A percentile compares a stretch with the other conserved stretches of the same genome.
Evolutionary conservation across 805 yeast genomes (phyloP).

Genomic region (Ogataea zsoltii): DNA sequence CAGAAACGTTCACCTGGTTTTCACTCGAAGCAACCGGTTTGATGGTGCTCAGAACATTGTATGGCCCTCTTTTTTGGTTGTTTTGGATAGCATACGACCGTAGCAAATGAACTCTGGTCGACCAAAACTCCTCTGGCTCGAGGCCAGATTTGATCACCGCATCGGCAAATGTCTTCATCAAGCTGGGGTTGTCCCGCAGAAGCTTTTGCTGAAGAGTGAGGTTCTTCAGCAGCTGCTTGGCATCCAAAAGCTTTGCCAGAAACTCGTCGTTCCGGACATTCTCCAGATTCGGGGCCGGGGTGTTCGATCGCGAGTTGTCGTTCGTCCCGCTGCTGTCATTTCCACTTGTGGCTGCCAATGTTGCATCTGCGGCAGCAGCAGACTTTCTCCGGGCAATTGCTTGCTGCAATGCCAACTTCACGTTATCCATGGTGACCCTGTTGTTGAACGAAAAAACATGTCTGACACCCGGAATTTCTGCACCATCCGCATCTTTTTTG

Average conservation of each 20-base stretch:
- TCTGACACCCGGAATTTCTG: conserved; percentile 23
- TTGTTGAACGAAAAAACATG: conserved; percentile 64
- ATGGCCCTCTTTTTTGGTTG: conserved; percentile 88
- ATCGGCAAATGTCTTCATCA: conserved; percentile 79
- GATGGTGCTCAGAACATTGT: conserved; percentile 89
- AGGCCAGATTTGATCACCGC: conserved; percentile 79
- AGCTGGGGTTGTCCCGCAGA: conserved; percentile 62
- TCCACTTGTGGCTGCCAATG: conserved; percentile 12
- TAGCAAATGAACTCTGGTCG: conserved; percentile 71
- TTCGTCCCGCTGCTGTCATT: conserved; percentile 5
- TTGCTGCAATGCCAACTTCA: conserved; percentile 66
- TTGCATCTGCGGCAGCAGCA: conserved; percentile 43
- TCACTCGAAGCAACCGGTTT: conserved; percentile 92
- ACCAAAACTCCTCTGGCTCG: conserved; percentile 85
- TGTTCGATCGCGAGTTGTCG: conserved; percentile 11
- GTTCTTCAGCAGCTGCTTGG: conserved; percentile 63
- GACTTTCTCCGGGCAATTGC: conserved; percentile 67
- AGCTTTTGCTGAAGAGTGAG: conserved; percentile 77
- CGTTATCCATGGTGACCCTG: conserved; percentile 73
- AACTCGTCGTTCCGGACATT: conserved; percentile 30
- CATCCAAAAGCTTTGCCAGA: conserved; percentile 46
- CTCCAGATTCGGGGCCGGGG: conserved; percentile 16
- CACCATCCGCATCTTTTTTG: conserved; percentile 31
- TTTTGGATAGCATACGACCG: conserved; percentile 84
- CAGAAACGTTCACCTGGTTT: conserved; percentile 89